These are phyloP conservation scores for Leishmania gerbilli DNA, from an alignment of 208 protist genomes.

Conservation along the genomic window DNA sequence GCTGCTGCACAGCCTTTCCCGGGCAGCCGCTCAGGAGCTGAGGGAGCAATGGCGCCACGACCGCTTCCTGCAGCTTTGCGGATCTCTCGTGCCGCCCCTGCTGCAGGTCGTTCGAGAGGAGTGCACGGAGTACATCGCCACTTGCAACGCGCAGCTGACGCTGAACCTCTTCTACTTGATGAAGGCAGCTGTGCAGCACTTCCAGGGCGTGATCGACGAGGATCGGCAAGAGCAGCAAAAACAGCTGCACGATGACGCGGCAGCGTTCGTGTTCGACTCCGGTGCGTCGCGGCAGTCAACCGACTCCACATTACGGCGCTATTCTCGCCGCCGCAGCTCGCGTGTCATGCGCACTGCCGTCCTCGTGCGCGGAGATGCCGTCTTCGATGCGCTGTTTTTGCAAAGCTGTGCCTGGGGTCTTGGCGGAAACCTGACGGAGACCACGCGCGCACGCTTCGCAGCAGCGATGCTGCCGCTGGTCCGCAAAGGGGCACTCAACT, in stretches of 20 bases:
- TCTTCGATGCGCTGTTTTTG: conserved; percentile 91
- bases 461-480: conserved; percentile 70
- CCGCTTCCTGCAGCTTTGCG: conserved; percentile 82
- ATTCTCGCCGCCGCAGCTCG: conserved; percentile 50
- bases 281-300: not conserved
- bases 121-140: conserved; percentile 88
- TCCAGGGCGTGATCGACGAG: conserved; percentile 37
- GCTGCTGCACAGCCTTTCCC: conserved; percentile 59
- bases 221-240: conserved; percentile 34
- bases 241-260: conserved; percentile 18
- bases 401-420: conserved; percentile 96
- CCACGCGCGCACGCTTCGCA: conserved; percentile 83
- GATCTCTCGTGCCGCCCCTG: conserved; percentile 54
- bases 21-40: conserved; percentile 40
- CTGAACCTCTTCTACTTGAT: conserved; percentile 88
- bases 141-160: conserved; percentile 87
- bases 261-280: not conserved
- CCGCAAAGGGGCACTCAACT: conserved; percentile 55
- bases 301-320: conserved; percentile 17
- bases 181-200: conserved; percentile 48
- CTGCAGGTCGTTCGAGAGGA: conserved; percentile 79
- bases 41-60: conserved; percentile 63
- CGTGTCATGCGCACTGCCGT: conserved; percentile 41
- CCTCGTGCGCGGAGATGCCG: conserved; percentile 56
- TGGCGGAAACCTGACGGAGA: conserved; percentile 92